These are phyloP conservation scores for peach (Prunus persica) DNA, from an alignment of 306 rosid species.

Conservation along the genomic window DNA sequence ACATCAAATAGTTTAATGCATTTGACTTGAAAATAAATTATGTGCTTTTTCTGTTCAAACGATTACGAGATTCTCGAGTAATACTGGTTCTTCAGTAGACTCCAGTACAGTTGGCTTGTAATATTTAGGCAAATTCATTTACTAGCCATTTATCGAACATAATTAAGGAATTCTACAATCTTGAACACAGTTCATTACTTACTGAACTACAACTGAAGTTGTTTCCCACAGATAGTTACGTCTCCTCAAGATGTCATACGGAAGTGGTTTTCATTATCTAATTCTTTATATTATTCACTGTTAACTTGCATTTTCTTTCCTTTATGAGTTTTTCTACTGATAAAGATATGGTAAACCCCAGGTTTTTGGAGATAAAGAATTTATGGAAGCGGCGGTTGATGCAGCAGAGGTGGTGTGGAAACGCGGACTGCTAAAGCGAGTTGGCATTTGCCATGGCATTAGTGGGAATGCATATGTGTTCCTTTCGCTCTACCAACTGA, in stretches of 20 bases:
- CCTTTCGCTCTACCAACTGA: slow-evolving; percentile 61
- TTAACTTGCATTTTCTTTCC: too few species aligned
- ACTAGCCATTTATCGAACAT: neutral
- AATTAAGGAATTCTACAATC: neutral
- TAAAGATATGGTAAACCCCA: slow-evolving; percentile 12
- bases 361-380: slow-evolving; percentile 57
- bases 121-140: neutral
- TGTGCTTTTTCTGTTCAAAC: slow-evolving; percentile 2
- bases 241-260: neutral
- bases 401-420: slow-evolving; percentile 68
- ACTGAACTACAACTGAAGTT: neutral
- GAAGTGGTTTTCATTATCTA: neutral
- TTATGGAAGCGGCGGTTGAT: slow-evolving; percentile 58
- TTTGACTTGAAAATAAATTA: neutral
- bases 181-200: neutral
- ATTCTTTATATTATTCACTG: neutral
- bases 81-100: neutral
- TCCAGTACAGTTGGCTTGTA: neutral
- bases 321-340: neutral
- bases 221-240: neutral
- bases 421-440: slow-evolving; percentile 58
- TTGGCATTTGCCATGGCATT: slow-evolving; percentile 70
- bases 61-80: neutral
- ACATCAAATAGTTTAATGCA: neutral
- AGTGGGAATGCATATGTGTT: slow-evolving; percentile 69